phyloP scores from a whole-genome alignment of 495 filamentous ascomycete genomes.

The Daldinia bambusicola region DNA sequence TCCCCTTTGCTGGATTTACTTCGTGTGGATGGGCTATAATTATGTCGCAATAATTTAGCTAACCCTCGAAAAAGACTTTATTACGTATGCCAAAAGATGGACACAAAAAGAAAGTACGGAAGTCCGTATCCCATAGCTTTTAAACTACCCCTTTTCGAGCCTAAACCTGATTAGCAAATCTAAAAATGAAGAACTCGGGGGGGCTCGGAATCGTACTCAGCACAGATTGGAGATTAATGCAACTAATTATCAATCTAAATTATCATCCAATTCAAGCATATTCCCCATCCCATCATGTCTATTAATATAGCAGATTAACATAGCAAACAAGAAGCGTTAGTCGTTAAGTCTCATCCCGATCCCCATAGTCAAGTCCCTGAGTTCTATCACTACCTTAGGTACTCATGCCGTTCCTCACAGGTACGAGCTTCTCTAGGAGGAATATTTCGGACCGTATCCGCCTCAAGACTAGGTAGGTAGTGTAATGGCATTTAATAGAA shows the following conservation, averaged over 20 bases:
- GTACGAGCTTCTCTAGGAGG: neutral
- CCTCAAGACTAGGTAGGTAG: no score
- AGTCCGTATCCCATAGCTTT: neutral
- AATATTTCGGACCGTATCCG: neutral
- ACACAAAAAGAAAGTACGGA: no score
- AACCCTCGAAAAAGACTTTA: no score
- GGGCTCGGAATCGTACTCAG: neutral
- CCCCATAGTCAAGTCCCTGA: neutral
- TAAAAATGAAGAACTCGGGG: neutral
- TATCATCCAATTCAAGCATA: slow-evolving; percentile 4
- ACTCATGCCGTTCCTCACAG: neutral
- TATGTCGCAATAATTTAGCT: no score
- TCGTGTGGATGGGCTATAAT: no score
- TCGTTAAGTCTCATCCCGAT: slow-evolving; percentile 11
- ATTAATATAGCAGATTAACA: no score
- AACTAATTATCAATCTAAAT: slow-evolving; percentile 7
- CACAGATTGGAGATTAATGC: neutral
- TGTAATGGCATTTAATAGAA: neutral
- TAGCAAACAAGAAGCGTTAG: neutral
- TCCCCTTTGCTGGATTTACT: no score
- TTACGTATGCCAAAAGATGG: no score
- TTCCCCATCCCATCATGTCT: slow-evolving; percentile 20
- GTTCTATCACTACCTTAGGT: neutral
- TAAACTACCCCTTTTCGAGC: no score
- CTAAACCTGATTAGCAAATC: no score